These are phyloP conservation scores for Angomonas desouzai DNA, from an alignment of 208 protist species.

Conservation along the genomic window DNA sequence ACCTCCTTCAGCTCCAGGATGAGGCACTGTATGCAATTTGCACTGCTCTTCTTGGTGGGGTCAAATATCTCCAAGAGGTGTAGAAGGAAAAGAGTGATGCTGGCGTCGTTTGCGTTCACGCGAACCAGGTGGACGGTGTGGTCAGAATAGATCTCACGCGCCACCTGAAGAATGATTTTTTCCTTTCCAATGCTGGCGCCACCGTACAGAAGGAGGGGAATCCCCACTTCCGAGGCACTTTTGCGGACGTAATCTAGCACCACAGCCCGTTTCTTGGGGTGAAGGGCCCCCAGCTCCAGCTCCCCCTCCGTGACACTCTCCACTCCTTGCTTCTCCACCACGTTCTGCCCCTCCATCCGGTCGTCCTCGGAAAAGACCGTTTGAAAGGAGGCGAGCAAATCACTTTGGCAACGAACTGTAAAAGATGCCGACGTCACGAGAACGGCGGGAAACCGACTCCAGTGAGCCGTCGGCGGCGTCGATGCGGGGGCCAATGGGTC, in stretches of 20 bases:
- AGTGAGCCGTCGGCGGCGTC: too few relatives aligned
- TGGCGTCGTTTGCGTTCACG: constrained; percentile 26
- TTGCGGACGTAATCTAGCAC: constrained; percentile 35
- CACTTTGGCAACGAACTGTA: constrained; percentile 65
- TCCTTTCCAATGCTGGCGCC: constrained; percentile 48
- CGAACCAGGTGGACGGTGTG: constrained; percentile 8
- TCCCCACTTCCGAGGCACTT: constrained; percentile 24
- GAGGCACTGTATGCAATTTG: constrained; percentile 26
- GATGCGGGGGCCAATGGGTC: too few relatives aligned
- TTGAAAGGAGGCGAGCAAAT: constrained; percentile 49
- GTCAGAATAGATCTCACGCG: constrained; percentile 21
- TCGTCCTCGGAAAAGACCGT: constrained; percentile 40
- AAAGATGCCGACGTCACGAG: constrained; percentile 23
- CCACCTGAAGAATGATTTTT: constrained; percentile 50
- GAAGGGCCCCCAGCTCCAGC: constrained; percentile 22
- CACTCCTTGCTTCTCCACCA: background rate
- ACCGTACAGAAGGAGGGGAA: constrained; percentile 74
- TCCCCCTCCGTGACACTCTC: constrained; percentile 5
- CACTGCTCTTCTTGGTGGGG: constrained; percentile 28
- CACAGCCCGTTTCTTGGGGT: constrained; percentile 39
- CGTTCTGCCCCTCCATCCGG: background rate
- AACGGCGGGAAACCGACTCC: background rate
- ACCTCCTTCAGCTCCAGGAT: constrained; percentile 36
- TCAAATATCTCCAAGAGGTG: constrained; percentile 49
- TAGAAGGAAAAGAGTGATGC: constrained; percentile 54